These are phyloP conservation scores for Sanghuangporus sanghuang DNA, from an alignment of 1,284 basidiomycete genomes.

Conservation along the genomic window DNA sequence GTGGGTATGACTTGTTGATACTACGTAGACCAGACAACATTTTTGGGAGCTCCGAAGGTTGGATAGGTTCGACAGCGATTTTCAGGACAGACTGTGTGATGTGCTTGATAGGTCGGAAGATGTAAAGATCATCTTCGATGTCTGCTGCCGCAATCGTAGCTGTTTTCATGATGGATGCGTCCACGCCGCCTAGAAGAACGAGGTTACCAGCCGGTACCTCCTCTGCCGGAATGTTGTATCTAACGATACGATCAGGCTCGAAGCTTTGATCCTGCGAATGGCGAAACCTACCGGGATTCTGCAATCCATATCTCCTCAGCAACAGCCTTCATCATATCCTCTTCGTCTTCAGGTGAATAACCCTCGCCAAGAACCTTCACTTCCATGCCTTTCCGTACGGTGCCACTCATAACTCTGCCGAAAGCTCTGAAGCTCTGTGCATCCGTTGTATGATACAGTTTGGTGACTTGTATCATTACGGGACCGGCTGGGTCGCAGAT, in stretches of 20 bases:
- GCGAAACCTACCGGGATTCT: slow-evolving; percentile 68
- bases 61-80: slow-evolving; percentile 96
- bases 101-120: slow-evolving; percentile 94
- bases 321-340: slow-evolving; percentile 89
- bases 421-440: slow-evolving; percentile 95
- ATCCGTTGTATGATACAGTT: slow-evolving; percentile 93
- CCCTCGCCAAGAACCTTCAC: slow-evolving; percentile 98
- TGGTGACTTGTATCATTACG: slow-evolving; percentile 89
- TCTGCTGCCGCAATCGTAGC: slow-evolving; percentile 80
- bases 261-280: not conserved
- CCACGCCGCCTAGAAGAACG: slow-evolving; percentile 89
- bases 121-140: slow-evolving; percentile 82
- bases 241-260: slow-evolving; percentile 26
- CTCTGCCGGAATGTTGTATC: slow-evolving; percentile 86
- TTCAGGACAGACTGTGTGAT: slow-evolving; percentile 98
- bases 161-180: slow-evolving; percentile 92
- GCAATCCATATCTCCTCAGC: slow-evolving; percentile 88
- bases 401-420: slow-evolving; percentile 92
- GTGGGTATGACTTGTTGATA: slow-evolving; percentile 96
- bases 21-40: slow-evolving; percentile 97
- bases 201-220: slow-evolving; percentile 91
- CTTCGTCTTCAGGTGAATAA: slow-evolving; percentile 96
- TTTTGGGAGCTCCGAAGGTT: slow-evolving; percentile 96
- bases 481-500: slow-evolving; percentile 82
- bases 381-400: slow-evolving; percentile 73